Evolutionary conservation across 352 stramenopile genomes (phyloP).

Genomic region (Phytopythium boreale): DNA sequence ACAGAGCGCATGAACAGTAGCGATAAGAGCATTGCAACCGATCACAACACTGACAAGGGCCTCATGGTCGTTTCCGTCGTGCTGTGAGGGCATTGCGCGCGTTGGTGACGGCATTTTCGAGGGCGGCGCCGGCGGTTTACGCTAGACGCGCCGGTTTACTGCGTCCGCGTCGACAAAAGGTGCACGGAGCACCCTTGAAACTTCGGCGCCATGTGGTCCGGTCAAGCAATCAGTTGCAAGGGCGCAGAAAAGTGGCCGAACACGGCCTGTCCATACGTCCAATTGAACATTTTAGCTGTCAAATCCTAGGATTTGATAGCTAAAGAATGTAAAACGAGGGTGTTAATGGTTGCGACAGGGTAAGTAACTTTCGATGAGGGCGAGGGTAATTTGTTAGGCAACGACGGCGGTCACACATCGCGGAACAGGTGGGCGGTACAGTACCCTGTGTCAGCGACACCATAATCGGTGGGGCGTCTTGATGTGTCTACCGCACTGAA

Average conservation of each 20-base stretch:
- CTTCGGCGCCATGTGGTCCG: slow-evolving; percentile 1
- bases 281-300: not conserved
- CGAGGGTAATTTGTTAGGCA: not conserved
- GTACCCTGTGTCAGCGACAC: not conserved
- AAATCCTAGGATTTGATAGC: not conserved
- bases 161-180: not conserved
- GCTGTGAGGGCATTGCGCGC: too few species aligned
- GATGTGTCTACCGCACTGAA: not conserved
- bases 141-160: not conserved
- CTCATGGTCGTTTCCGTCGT: too few species aligned
- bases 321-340: not conserved
- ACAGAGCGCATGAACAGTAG: not conserved
- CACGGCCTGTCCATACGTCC: not conserved
- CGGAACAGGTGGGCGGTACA: not conserved
- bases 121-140: not conserved
- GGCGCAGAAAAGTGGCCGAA: not conserved
- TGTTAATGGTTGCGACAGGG: not conserved
- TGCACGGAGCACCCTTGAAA: slow-evolving; percentile 2
- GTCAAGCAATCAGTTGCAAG: slow-evolving; percentile 4
- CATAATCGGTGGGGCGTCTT: not conserved
- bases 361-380: not conserved
- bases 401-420: not conserved
- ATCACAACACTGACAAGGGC: too few species aligned
- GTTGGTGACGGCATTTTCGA: not conserved
- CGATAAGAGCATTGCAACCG: too few species aligned